Percentiles rank a stretch among this genome's conserved stretches.
Conservation (phyloP, 805 yeast species). For the Kazachstania psychrophila region DNA sequence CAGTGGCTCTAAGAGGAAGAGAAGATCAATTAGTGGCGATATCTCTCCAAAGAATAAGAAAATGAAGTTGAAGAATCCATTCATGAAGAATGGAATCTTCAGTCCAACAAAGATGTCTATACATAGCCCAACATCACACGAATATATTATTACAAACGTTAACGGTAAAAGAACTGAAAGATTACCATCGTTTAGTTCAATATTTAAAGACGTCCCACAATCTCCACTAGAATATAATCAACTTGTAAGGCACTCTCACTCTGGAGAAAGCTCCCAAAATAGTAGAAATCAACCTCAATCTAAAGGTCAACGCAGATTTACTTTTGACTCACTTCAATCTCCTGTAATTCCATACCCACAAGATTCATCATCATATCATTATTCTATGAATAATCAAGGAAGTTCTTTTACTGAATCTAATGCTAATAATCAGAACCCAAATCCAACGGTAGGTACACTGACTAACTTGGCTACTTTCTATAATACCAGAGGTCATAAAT, state of each 20-base stretch:
- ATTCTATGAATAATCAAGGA: not conserved
- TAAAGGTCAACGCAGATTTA: not conserved
- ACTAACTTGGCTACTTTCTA: slow-evolving; percentile 20
- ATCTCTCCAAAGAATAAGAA: slow-evolving; percentile 1
- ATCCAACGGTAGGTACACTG: slow-evolving; percentile 20
- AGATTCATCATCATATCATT: not conserved
- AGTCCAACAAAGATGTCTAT: not conserved
- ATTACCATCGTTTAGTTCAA: slow-evolving; percentile 5
- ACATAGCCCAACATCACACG: not conserved
- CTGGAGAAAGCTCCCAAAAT: no score
- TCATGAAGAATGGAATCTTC: not conserved
- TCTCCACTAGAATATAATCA: not conserved
- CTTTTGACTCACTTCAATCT: not conserved
- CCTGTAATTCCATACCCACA: not conserved
- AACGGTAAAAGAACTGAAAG: not conserved
- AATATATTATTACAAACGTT: not conserved
- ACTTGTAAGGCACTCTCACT: no score
- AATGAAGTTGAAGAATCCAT: slow-evolving; percentile 1
- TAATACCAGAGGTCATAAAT: slow-evolving; percentile 21
- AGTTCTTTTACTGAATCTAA: not conserved
- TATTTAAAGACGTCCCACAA: not conserved
- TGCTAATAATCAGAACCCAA: not conserved
- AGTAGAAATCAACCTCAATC: not conserved
- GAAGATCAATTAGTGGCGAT: not conserved
- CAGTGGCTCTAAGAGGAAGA: not conserved